Conservation (phyloP, 805 yeast genomes). For the Saccharomycodes ludwigii region DNA sequence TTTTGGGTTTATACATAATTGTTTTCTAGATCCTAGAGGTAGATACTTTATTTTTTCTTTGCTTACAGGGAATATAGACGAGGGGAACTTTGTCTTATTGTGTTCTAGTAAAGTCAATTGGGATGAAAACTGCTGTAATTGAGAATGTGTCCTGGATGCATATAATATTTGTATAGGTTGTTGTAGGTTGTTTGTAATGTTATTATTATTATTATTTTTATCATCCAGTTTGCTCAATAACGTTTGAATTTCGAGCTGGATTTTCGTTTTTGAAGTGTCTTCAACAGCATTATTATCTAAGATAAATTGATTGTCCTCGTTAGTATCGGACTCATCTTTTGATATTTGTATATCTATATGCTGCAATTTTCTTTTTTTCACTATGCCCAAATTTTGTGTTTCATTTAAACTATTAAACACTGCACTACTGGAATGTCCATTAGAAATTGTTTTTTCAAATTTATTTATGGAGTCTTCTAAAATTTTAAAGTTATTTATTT, state of each 20-base stretch:
- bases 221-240: conserved; percentile 32
- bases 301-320: conserved; percentile 25
- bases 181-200: conserved; percentile 12
- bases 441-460: conserved; percentile 11
- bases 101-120: conserved; percentile 55
- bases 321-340: conserved; percentile 9
- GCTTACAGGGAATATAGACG: conserved; percentile 7
- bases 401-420: not conserved
- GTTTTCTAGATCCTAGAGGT: conserved; percentile 76
- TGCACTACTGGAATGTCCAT: too few species aligned
- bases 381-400: conserved; percentile 4
- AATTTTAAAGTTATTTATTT: conserved; percentile 14
- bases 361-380: conserved; percentile 10
- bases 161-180: conserved; percentile 43
- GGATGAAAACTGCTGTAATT: conserved; percentile 63
- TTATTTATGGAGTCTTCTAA: conserved; percentile 27
- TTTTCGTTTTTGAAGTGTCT: conserved; percentile 5
- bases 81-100: conserved; percentile 11
- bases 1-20: conserved; percentile 62
- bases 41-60: conserved; percentile 50
- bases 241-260: conserved; percentile 36
- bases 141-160: conserved; percentile 87
- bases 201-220: conserved; percentile 10
- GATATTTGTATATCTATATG: conserved; percentile 21
- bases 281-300: conserved; percentile 19